phyloP scores from a whole-genome alignment of 2,329 filamentous ascomycete genomes.

The Monilinia vaccinii-corymbosi region DNA sequence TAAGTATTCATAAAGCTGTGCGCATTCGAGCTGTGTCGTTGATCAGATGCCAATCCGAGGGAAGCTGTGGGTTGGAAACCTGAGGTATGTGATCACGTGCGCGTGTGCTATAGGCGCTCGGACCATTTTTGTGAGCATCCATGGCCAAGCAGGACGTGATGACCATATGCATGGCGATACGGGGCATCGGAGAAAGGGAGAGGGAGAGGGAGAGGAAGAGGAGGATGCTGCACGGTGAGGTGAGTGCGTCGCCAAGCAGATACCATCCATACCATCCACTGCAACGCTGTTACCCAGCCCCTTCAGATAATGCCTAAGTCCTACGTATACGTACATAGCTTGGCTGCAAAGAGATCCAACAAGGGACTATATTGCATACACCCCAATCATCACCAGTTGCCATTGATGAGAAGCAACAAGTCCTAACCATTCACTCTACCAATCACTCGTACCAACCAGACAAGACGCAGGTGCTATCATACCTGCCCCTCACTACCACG shows the following conservation, averaged over 20 bases:
- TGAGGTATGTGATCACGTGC: background rate
- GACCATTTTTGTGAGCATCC: too few species aligned
- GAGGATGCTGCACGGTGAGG: too few species aligned
- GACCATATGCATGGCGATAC: too few species aligned
- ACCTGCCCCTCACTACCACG: background rate
- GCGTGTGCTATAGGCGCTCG: background rate
- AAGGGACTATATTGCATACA: background rate
- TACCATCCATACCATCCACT: background rate
- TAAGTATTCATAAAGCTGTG: constrained; percentile 8
- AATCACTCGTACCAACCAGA: too few species aligned
- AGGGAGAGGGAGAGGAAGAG: too few species aligned
- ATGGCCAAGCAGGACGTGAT: too few species aligned
- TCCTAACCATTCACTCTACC: background rate
- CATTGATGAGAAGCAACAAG: too few species aligned
- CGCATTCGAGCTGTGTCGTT: constrained; percentile 8
- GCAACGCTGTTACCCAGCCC: too few species aligned
- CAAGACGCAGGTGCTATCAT: background rate
- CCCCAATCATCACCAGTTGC: background rate
- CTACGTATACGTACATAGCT: too few species aligned
- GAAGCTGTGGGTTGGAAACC: background rate
- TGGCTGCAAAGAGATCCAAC: background rate
- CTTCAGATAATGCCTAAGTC: too few species aligned
- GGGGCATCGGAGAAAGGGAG: too few species aligned
- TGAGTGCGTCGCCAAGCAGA: too few species aligned
- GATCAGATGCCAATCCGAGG: background rate